Base-by-base conservation (phyloP, 768 basidiomycete species). In the Galerina sulciceps region DNA sequence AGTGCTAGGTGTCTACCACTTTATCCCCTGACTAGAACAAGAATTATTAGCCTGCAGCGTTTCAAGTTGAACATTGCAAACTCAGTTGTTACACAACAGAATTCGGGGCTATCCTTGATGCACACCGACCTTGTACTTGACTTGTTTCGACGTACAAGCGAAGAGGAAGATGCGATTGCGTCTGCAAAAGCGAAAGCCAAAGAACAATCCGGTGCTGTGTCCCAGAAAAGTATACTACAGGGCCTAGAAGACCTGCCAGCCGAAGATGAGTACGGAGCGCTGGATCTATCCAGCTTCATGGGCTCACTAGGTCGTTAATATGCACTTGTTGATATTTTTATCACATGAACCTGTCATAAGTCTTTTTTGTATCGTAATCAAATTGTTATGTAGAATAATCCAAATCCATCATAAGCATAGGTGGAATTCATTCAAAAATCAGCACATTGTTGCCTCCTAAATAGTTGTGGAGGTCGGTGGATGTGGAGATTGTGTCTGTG, bases 61-160 rank as follows among this genome's bases (percentile, higher is more conserved):
- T 99, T 99, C 85, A 99, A 99, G 73, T 82, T 99, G 66, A 99
- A 99, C 66, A 96, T 99, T 65, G 97, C 97, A 31, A 89, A 93
- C 64, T 94, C 97, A 8, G 88, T 99, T 58, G 93, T 99, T 49
- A 98, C 94, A 1, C 96, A 99, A 71, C 96, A 99, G 71, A 99
- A 99, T 70, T 85, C 96, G 1, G 95, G 94, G 18, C 76, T 99
- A 47, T 80, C 88, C 1, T 94, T 94, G 2, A 99, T 99, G 96
- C 96, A 96, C 67, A 99, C 97, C 0, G 95, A 98, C 69, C 87
- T 95, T 54, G 96, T 99, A 20, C 78, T 99, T 22, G 97, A 99
- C 72, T 82, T 99, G 37, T 99, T 99, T 83, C 82, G 77, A 64
- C 87, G 86, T 34, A 93, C 93, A 10, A 85, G 86, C 10, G 90